phyloP scores from a whole-genome alignment of 2,329 filamentous ascomycete genomes.

The Calonectria henricotiae region DNA sequence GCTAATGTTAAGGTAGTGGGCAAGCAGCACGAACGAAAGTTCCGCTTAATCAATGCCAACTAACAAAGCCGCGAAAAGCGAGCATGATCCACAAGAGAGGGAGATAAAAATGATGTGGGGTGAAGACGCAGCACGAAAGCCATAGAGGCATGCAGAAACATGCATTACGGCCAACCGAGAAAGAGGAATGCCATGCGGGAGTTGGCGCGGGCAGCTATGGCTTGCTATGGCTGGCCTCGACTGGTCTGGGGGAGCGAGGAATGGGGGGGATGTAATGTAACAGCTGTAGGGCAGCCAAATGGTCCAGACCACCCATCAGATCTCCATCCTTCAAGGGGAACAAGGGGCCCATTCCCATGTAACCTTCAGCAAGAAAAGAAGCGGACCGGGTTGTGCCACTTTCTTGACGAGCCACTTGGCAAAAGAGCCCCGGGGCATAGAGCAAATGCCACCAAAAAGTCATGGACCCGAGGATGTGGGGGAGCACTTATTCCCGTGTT shows the following conservation, averaged over 20 bases:
- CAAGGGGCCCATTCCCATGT: slow-evolving; percentile 38
- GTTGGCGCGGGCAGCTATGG: slow-evolving; percentile 6
- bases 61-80: slow-evolving; percentile 31
- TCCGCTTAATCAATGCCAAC: slow-evolving; percentile 6
- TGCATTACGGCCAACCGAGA: slow-evolving; percentile 16
- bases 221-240: slow-evolving; percentile 15
- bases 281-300: slow-evolving; percentile 33
- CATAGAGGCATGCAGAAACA: slow-evolving; percentile 21
- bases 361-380: slow-evolving; percentile 37
- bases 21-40: slow-evolving; percentile 25
- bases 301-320: slow-evolving; percentile 47
- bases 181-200: slow-evolving; percentile 20
- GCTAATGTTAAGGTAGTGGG: slow-evolving; percentile 38
- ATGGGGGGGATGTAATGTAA: slow-evolving; percentile 10
- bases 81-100: slow-evolving; percentile 12
- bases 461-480: slow-evolving; percentile 36
- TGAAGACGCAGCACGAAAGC: slow-evolving; percentile 23
- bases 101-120: neutral
- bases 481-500: slow-evolving; percentile 46
- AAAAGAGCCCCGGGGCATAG: slow-evolving; percentile 15
- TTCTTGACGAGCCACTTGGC: slow-evolving; percentile 19
- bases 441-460: slow-evolving; percentile 26
- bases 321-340: slow-evolving; percentile 37
- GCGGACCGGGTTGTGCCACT: slow-evolving; percentile 34
- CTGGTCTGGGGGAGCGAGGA: slow-evolving; percentile 28